Evolutionary conservation across 148 eudicot species (phyloP).

Genomic region (Rhododendron henanense): DNA sequence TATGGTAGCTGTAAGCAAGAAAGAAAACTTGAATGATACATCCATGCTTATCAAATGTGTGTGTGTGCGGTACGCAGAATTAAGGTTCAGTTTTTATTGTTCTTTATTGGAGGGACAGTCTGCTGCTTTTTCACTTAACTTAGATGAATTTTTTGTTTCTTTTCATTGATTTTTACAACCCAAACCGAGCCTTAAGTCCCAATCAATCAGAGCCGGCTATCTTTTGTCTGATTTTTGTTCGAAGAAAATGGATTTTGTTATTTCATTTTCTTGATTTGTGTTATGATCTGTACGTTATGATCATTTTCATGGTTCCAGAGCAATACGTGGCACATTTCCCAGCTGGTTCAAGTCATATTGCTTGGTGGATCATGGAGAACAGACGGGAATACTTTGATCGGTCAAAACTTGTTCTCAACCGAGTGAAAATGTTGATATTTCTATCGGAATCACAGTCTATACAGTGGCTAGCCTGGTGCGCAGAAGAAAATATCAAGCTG

Average conservation of each 20-base stretch:
- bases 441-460: conserved; percentile 85
- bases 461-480: conserved; percentile 92
- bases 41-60: neutral
- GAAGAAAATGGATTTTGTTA: neutral
- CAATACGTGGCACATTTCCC: conserved; percentile 55
- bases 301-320: conserved; percentile 41
- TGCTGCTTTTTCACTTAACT: neutral
- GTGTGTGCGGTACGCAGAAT: neutral
- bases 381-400: conserved; percentile 91
- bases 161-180: neutral
- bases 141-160: neutral
- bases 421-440: conserved; percentile 80
- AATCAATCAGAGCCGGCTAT: neutral
- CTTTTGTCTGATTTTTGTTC: neutral
- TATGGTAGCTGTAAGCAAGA: neutral
- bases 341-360: conserved; percentile 81
- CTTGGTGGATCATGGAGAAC: conserved; percentile 99
- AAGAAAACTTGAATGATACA: neutral
- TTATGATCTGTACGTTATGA: neutral
- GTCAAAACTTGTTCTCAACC: conserved; percentile 72
- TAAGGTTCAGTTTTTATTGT: neutral
- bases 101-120: neutral
- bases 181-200: neutral
- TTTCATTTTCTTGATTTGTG: neutral
- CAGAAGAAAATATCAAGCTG: conserved; percentile 69